Conservation (phyloP, 129 eudicot species). For the Smallanthus sonchifolius region DNA sequence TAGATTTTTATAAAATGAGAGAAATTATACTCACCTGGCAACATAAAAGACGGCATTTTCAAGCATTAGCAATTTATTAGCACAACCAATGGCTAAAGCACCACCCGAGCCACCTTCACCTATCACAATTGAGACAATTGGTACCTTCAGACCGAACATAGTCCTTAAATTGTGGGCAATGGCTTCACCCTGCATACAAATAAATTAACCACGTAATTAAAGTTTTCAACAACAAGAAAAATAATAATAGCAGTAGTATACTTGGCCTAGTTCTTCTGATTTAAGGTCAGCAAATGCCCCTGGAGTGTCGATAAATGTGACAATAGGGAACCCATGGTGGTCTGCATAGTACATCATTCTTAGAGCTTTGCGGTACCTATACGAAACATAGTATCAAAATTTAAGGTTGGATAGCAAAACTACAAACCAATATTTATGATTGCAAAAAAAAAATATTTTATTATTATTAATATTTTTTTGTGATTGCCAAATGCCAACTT, state of each 20-base stretch:
- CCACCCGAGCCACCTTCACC: slow-evolving; percentile 98
- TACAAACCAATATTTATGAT: not conserved
- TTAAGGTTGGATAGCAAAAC: not conserved
- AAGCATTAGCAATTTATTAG: slow-evolving; percentile 71
- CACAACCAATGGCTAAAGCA: slow-evolving; percentile 84
- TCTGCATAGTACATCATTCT: slow-evolving; percentile 92
- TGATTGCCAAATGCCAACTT: too few species aligned
- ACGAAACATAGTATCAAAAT: slow-evolving; percentile 4
- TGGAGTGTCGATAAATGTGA: slow-evolving; percentile 92
- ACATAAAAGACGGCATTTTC: slow-evolving; percentile 86
- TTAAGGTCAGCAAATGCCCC: slow-evolving; percentile 94
- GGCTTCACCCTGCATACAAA: slow-evolving; percentile 79
- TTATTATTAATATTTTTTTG: too few species aligned
- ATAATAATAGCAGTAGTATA: slow-evolving; percentile 18
- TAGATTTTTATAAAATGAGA: not conserved
- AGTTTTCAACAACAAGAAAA: not conserved
- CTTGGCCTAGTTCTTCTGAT: slow-evolving; percentile 87
- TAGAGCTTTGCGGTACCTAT: slow-evolving; percentile 76
- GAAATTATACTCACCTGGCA: slow-evolving; percentile 57
- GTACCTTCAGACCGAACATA: slow-evolving; percentile 86
- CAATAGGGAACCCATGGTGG: slow-evolving; percentile 94
- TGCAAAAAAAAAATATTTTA: too few species aligned
- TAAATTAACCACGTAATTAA: slow-evolving; percentile 5
- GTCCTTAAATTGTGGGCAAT: slow-evolving; percentile 78
- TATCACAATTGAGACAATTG: slow-evolving; percentile 70